These are phyloP conservation scores for Paramyrothecium sp. DNA, from an alignment of 2,329 filamentous ascomycete genomes.

Conservation along the genomic window DNA sequence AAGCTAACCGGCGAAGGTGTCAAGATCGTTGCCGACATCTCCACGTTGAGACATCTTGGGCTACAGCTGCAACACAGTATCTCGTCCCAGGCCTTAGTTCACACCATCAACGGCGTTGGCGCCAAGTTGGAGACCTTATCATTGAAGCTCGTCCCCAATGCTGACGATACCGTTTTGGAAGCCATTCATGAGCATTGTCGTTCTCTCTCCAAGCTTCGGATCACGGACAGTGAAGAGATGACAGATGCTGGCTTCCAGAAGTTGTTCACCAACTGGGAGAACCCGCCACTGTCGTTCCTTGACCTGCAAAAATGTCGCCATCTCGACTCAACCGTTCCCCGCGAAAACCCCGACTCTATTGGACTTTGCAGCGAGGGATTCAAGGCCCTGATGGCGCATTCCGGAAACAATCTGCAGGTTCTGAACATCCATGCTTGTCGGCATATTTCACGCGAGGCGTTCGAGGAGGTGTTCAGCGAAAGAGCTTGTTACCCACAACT, in stretches of 20 bases:
- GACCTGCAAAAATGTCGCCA: slow-evolving; percentile 79
- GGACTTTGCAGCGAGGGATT: slow-evolving; percentile 78
- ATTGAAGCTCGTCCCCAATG: slow-evolving; percentile 64
- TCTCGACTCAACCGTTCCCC: slow-evolving; percentile 68
- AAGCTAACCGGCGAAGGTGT: slow-evolving; percentile 67
- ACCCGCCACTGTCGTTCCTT: slow-evolving; percentile 66
- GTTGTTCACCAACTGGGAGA: slow-evolving; percentile 76
- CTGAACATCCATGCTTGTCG: slow-evolving; percentile 84
- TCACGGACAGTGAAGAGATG: slow-evolving; percentile 73
- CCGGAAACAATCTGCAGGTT: slow-evolving; percentile 60
- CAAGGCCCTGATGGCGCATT: slow-evolving; percentile 80
- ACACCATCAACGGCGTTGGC: slow-evolving; percentile 63
- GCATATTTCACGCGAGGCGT: slow-evolving; percentile 71
- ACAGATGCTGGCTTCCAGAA: slow-evolving; percentile 71
- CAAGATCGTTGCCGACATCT: slow-evolving; percentile 59
- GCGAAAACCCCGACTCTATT: slow-evolving; percentile 61
- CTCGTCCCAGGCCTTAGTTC: slow-evolving; percentile 54
- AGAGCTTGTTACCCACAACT: slow-evolving; percentile 65
- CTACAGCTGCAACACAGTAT: slow-evolving; percentile 63
- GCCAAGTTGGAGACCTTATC: slow-evolving; percentile 72
- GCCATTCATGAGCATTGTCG: slow-evolving; percentile 70
- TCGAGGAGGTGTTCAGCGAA: slow-evolving; percentile 69
- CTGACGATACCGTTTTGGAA: slow-evolving; percentile 68
- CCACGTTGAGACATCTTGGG: slow-evolving; percentile 70
- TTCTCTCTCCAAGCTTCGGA: slow-evolving; percentile 71